A percentile compares a stretch with the other conserved stretches of the same genome.
Evolutionary conservation across 2,329 filamentous ascomycete genomes (phyloP).

Genomic region (Sphaceloma murrayae): DNA sequence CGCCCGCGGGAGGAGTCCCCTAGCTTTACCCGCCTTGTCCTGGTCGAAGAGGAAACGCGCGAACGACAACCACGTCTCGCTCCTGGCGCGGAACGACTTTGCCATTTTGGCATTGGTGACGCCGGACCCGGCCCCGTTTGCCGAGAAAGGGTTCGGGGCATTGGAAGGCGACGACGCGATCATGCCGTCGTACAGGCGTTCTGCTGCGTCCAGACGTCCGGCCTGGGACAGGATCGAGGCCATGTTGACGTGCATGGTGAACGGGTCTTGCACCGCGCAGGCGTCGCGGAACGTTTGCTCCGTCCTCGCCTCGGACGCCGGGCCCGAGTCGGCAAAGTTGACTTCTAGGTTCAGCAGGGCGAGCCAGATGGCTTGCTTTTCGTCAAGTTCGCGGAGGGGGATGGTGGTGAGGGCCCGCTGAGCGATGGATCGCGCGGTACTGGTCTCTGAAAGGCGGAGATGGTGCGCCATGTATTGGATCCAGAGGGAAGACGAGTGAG

Average conservation of each 20-base stretch:
- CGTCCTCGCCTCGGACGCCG: conserved; percentile 59
- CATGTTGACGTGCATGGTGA: conserved; percentile 80
- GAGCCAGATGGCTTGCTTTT: conserved; percentile 93
- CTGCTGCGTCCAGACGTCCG: conserved; percentile 75
- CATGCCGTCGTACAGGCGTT: conserved; percentile 75
- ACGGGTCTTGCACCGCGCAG: conserved; percentile 85
- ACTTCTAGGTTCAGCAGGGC: conserved; percentile 91
- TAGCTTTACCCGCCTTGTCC: conserved; percentile 60
- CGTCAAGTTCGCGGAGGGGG: conserved; percentile 78
- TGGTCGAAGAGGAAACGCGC: conserved; percentile 82
- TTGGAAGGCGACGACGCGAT: conserved; percentile 44
- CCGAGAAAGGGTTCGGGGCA: background rate
- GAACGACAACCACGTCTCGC: conserved; percentile 87
- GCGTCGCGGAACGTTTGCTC: conserved; percentile 85
- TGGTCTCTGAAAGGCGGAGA: conserved; percentile 79
- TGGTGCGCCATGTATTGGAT: conserved; percentile 99
- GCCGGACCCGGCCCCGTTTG: background rate
- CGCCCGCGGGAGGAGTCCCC: conserved; percentile 70
- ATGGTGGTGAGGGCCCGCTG: conserved; percentile 87
- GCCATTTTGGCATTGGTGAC: conserved; percentile 38
- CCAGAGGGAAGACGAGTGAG: conserved; percentile 90
- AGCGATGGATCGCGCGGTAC: conserved; percentile 78
- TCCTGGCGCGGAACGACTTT: conserved; percentile 63
- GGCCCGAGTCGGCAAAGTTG: conserved; percentile 52
- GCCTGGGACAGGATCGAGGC: conserved; percentile 93